Evolutionary conservation across 352 stramenopile genomes (phyloP).

Genomic region (Phytophthora hybrid): DNA sequence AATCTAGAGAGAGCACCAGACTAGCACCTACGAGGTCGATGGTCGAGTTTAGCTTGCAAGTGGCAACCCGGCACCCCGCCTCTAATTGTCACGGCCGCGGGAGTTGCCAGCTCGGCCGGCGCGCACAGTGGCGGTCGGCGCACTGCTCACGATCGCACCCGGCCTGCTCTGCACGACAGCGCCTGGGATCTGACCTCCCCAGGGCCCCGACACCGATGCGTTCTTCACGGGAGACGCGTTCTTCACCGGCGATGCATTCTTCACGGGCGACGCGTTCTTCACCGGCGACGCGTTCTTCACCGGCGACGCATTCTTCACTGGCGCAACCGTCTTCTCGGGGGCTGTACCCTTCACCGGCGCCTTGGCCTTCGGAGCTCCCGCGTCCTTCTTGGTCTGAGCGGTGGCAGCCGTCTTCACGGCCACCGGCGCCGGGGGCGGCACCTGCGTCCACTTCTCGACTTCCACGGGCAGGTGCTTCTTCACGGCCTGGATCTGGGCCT

Average conservation of each 20-base stretch:
- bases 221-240: not conserved
- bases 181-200: not conserved
- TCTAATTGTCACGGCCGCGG: not conserved
- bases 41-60: not conserved
- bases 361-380: too few species aligned
- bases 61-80: not conserved
- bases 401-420: too few species aligned
- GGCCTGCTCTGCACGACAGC: not conserved
- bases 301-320: too few species aligned
- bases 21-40: not conserved
- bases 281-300: slow-evolving; percentile 2
- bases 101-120: not conserved
- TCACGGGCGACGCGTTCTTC: slow-evolving; percentile 11
- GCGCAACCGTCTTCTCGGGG: too few species aligned
- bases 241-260: not conserved
- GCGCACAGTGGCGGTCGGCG: too few species aligned
- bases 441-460: too few species aligned
- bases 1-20: not conserved
- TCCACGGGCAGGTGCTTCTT: too few species aligned
- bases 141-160: too few species aligned
- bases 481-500: too few species aligned
- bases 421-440: too few species aligned
- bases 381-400: too few species aligned
- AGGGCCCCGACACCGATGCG: not conserved
- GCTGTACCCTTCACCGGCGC: too few species aligned